Evolutionary conservation across 495 filamentous ascomycete species (phyloP).

Genomic region (Lophium mytilinum): DNA sequence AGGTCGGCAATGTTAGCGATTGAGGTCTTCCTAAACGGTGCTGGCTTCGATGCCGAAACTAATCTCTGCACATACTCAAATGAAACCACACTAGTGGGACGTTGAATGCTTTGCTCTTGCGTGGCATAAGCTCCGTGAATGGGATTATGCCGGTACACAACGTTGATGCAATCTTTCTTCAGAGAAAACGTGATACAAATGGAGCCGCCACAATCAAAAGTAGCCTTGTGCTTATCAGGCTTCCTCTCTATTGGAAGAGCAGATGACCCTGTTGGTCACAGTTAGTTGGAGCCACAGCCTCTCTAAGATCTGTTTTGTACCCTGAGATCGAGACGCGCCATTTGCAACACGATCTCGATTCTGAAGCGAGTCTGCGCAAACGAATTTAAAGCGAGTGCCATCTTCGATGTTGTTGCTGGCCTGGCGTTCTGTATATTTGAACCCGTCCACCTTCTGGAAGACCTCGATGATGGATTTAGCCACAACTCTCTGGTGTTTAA

Average conservation of each 20-base stretch:
- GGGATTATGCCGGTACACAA: conserved; percentile 19
- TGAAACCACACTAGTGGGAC: not conserved
- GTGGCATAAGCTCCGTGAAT: conserved; percentile 9
- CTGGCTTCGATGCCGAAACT: not conserved
- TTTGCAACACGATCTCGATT: conserved; percentile 10
- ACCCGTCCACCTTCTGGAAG: conserved; percentile 12
- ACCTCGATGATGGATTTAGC: conserved; percentile 10
- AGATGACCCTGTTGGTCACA: not conserved
- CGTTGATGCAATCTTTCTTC: conserved; percentile 16
- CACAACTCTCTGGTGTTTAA: conserved; percentile 12
- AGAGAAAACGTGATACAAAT: conserved; percentile 20
- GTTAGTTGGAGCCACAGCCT: not conserved
- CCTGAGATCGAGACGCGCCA: not conserved
- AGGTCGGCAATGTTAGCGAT: not conserved
- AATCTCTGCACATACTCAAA: not conserved
- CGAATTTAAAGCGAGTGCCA: conserved; percentile 18
- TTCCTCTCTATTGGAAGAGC: not conserved
- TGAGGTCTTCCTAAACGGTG: not conserved
- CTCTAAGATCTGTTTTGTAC: no score
- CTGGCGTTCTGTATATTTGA: conserved; percentile 19
- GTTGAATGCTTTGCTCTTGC: not conserved
- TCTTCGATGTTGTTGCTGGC: conserved; percentile 10
- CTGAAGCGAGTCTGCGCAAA: conserved; percentile 17
- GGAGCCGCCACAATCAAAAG: conserved; percentile 19
- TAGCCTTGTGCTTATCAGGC: not conserved